Conservation (phyloP, 2,329 filamentous ascomycete species). For the Aspergillus floridensis region DNA sequence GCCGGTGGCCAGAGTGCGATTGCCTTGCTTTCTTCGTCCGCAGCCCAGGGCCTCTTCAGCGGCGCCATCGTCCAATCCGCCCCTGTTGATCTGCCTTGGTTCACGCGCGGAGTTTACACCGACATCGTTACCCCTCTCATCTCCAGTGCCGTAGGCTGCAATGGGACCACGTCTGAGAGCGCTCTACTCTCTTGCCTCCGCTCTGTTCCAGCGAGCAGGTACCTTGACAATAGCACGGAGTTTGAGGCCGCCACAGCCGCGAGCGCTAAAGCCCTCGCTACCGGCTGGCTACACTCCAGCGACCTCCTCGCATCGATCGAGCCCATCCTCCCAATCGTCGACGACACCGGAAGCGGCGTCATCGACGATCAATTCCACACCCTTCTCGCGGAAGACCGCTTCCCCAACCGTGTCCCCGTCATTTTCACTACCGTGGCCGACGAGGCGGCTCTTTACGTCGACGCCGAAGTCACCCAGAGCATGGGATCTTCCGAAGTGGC, state of each 20-base stretch:
- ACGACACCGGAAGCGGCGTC: conserved; percentile 22
- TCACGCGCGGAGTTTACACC: conserved; percentile 23
- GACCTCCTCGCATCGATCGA: conserved; percentile 21
- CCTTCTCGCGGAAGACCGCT: conserved; percentile 16
- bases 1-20: conserved; percentile 53
- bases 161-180: conserved; percentile 8
- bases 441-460: conserved; percentile 24
- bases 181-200: conserved; percentile 23
- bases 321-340: conserved; percentile 29
- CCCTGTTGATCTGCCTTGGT: conserved; percentile 28
- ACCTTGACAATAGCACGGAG: conserved; percentile 22
- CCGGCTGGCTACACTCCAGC: conserved; percentile 18
- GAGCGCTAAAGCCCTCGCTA: conserved; percentile 11
- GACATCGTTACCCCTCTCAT: conserved; percentile 20
- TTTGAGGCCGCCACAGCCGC: conserved; percentile 10
- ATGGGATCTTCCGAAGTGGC: conserved; percentile 10
- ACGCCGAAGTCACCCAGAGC: conserved; percentile 6
- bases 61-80: conserved; percentile 28
- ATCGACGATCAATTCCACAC: conserved; percentile 29
- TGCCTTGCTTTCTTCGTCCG: conserved; percentile 26
- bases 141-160: conserved; percentile 24
- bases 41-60: conserved; percentile 27
- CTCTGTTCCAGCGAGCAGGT: conserved; percentile 20
- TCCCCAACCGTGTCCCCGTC: conserved; percentile 27
- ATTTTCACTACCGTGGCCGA: conserved; percentile 29